Evolutionary conservation across 208 protist genomes (phyloP), one percentile per base, ranked within the genome.

Genomic region (Tritrichomonas foetus): DNA sequence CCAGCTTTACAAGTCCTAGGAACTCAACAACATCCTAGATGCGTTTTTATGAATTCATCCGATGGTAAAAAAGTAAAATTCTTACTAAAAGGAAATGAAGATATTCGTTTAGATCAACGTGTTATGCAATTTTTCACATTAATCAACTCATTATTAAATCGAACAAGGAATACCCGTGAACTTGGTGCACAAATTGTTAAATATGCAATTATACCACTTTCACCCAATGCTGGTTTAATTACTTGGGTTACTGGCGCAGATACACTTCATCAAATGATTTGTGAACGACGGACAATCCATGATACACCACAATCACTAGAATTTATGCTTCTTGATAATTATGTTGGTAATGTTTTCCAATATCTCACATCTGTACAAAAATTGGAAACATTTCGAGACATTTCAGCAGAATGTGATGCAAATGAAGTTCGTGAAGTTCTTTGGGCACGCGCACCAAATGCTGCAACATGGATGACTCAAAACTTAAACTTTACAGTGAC

Each of bases 21-120:
- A 20, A 89, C 78, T 27, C 78, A 89, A 30, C 78, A 89, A 50
- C 78, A 89, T 36, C 78, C 78, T 47, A 53, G 78, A 57, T 89
- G 78, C 22, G 78, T 89, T 39, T 89, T 61, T n/a, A 89, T 89
- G 78, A 49, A 57, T 11, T 44, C 44, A 22, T 33, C 11, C 0
- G 57, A 39, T 22, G 47, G 47, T 33, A 27, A 89, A n/a, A 89
- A 49, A 14, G 41, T 89, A 3, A 89, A 89, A 61, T 89, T 89
- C 78, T 36, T 89, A 13, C 30, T 89, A 44, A 89, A 89, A 57
- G 78, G 78, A 20, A 89, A 89, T 57, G 78, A 89, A 89, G 78
- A 89, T 50, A 53, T 89, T n/a, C 3, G 78, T 39, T 30, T 89
- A 20, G 78, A 89, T 57, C 78, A 89, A 39, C 78, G 78, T 89